Percentiles rank a stretch among this genome's conserved stretches.
These are phyloP conservation scores for Wickerhamomyces mucosus DNA, from an alignment of 805 yeast species.

Conservation along the genomic window DNA sequence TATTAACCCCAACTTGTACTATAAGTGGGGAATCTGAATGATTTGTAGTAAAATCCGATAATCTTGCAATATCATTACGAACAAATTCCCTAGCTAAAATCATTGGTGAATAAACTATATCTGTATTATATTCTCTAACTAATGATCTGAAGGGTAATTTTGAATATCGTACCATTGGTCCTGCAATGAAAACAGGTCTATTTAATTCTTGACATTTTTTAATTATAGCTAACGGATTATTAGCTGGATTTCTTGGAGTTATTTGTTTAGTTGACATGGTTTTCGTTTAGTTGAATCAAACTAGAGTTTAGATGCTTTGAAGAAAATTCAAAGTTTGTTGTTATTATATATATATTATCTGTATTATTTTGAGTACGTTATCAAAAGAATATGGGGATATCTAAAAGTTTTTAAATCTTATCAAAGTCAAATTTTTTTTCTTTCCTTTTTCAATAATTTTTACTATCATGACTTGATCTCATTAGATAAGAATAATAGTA, in stretches of 20 bases:
- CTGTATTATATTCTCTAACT: slow-evolving; percentile 62
- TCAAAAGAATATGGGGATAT: too few species aligned
- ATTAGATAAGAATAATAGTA: too few species aligned
- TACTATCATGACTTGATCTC: too few species aligned
- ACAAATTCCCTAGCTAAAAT: slow-evolving; percentile 93
- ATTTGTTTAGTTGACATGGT: background rate
- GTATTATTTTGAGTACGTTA: too few species aligned
- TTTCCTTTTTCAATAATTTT: too few species aligned
- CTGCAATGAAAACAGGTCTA: slow-evolving; percentile 59
- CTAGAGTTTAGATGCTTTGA: too few species aligned
- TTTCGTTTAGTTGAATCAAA: background rate
- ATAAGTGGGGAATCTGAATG: slow-evolving; percentile 58
- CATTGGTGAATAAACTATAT: slow-evolving; percentile 93
- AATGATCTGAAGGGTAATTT: slow-evolving; percentile 85
- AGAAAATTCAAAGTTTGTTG: too few species aligned
- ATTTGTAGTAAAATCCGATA: slow-evolving; percentile 80
- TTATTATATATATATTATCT: too few species aligned
- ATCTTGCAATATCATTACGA: slow-evolving; percentile 69
- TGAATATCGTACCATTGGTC: slow-evolving; percentile 97
- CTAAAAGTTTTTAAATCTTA: too few species aligned
- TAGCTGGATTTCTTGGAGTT: slow-evolving; percentile 28
- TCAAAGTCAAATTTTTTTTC: too few species aligned
- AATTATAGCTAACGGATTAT: slow-evolving; percentile 46
- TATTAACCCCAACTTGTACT: slow-evolving; percentile 87
- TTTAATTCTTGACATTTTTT: slow-evolving; percentile 34